Conservation (phyloP, 805 yeast genomes). For the Wickerhamiella vanderwaltii region DNA sequence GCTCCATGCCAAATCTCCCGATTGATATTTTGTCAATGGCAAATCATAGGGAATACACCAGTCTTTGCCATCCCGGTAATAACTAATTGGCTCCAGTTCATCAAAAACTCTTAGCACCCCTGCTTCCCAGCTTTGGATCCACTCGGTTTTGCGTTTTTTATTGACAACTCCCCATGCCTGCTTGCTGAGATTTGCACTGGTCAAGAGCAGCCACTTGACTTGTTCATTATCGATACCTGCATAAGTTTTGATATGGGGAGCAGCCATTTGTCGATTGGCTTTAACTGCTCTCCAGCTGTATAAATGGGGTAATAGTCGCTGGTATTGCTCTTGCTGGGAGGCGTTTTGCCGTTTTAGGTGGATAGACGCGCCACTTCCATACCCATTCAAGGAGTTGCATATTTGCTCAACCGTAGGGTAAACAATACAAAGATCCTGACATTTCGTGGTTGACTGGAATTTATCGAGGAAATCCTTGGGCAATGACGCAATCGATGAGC, state of each 20-base stretch:
- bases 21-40: constrained; percentile 36
- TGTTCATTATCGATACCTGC: constrained; percentile 33
- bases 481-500: constrained; percentile 24
- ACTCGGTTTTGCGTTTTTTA: constrained; percentile 19
- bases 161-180: constrained; percentile 66
- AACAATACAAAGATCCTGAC: constrained; percentile 29
- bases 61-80: constrained; percentile 8
- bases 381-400: constrained; percentile 34
- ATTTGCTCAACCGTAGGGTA: constrained; percentile 37
- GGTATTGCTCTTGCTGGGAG: constrained; percentile 30
- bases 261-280: constrained; percentile 28
- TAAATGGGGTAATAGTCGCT: constrained; percentile 34
- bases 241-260: constrained; percentile 63
- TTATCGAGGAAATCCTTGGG: constrained; percentile 14
- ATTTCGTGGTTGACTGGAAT: constrained; percentile 21
- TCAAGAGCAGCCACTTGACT: constrained; percentile 49
- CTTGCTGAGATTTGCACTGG: constrained; percentile 63
- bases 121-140: constrained; percentile 38
- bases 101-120: constrained; percentile 34
- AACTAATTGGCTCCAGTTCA: neutral
- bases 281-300: constrained; percentile 33
- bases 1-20: constrained; percentile 40
- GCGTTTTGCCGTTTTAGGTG: constrained; percentile 32
- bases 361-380: constrained; percentile 38
- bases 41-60: constrained; percentile 43